phyloP scores from a whole-genome alignment of 2,329 filamentous ascomycete genomes.

The Colletotrichum truncatum region DNA sequence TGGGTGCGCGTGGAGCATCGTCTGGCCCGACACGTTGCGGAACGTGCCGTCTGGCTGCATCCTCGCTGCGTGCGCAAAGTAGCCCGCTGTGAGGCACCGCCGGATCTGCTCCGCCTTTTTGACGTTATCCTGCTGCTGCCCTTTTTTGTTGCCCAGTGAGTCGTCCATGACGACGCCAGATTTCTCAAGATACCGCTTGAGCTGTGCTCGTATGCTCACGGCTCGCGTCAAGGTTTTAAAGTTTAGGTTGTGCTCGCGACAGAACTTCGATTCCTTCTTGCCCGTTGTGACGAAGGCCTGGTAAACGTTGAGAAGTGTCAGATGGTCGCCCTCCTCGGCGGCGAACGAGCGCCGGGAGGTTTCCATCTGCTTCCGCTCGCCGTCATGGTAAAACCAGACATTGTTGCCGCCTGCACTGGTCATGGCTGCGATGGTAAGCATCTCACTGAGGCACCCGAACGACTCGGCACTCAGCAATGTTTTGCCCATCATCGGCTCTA shows the following conservation, averaged over 20 bases:
- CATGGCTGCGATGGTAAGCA: slow-evolving; percentile 95
- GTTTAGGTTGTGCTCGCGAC: slow-evolving; percentile 86
- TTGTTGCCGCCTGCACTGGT: slow-evolving; percentile 82
- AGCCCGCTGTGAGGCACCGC: slow-evolving; percentile 87
- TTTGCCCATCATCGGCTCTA: slow-evolving; percentile 97
- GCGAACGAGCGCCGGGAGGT: slow-evolving; percentile 83
- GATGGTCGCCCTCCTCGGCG: slow-evolving; percentile 91
- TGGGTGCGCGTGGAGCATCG: slow-evolving; percentile 86
- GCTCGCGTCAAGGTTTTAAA: slow-evolving; percentile 85
- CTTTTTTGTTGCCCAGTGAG: slow-evolving; percentile 52
- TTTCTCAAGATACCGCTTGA: slow-evolving; percentile 86
- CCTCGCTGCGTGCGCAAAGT: slow-evolving; percentile 90
- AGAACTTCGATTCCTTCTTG: slow-evolving; percentile 86
- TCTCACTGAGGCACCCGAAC: slow-evolving; percentile 84
- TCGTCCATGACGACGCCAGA: slow-evolving; percentile 80
- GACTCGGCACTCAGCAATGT: slow-evolving; percentile 78
- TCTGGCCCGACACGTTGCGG: slow-evolving; percentile 82
- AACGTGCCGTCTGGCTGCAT: slow-evolving; percentile 96
- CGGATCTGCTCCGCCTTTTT: slow-evolving; percentile 76
- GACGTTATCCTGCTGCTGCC: slow-evolving; percentile 35
- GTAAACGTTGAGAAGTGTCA: slow-evolving; percentile 94
- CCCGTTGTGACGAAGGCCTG: slow-evolving; percentile 86
- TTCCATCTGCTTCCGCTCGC: slow-evolving; percentile 79
- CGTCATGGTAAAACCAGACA: slow-evolving; percentile 84
- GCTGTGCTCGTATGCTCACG: slow-evolving; percentile 85